Percentiles rank a stretch among this genome's conserved stretches.
These are phyloP conservation scores for Bryum argenteum DNA, from an alignment of 225 moss, liverwort and hornwort species.

Conservation along the genomic window DNA sequence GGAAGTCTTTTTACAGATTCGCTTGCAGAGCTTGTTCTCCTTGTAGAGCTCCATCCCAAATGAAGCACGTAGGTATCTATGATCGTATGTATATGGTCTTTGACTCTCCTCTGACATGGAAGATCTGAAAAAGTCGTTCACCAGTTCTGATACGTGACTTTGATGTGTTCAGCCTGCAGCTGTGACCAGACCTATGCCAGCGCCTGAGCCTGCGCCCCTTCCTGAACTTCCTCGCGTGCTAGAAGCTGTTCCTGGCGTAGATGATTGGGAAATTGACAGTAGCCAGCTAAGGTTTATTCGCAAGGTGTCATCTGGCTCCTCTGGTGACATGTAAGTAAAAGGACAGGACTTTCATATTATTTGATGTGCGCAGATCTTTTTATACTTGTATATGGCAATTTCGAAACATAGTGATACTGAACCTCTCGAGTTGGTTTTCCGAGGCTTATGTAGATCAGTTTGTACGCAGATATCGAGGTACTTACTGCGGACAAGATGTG, in stretches of 20 bases:
- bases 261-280: slow-evolving; percentile 97
- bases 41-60: not conserved
- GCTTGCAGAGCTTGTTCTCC: not conserved
- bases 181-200: slow-evolving; percentile 26
- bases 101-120: slow-evolving; percentile 6
- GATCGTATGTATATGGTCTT: not conserved
- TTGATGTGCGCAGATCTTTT: not conserved
- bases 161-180: slow-evolving; percentile 47
- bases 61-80: not conserved
- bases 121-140: slow-evolving; percentile 15
- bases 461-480: slow-evolving; percentile 71
- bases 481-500: slow-evolving; percentile 93
- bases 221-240: slow-evolving; percentile 30
- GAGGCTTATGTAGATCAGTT: slow-evolving; percentile 17
- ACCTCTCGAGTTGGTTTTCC: not conserved
- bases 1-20: not conserved
- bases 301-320: slow-evolving; percentile 80
- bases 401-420: not conserved
- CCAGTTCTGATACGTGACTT: slow-evolving; percentile 22
- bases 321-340: slow-evolving; percentile 78
- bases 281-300: slow-evolving; percentile 70
- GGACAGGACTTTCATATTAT: not conserved
- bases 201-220: slow-evolving; percentile 24
- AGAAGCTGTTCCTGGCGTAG: slow-evolving; percentile 34
- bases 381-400: too few species aligned